Conservation (phyloP, 768 basidiomycete species). For the Trametes cubensis region DNA sequence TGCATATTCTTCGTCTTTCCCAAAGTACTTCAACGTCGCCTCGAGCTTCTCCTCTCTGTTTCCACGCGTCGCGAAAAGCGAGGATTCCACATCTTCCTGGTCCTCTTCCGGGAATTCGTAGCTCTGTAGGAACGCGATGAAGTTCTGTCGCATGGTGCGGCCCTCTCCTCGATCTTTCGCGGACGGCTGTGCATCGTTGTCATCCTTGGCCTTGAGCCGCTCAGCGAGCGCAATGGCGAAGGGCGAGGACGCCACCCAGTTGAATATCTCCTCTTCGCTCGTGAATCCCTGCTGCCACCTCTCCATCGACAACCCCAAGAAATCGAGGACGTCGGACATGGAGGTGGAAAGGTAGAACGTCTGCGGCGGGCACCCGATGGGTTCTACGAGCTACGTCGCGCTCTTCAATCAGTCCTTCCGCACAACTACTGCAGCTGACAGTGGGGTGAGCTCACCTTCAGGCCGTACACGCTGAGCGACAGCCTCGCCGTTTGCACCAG, state of each 20-base stretch:
- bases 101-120: slow-evolving; percentile 3
- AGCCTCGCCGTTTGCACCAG: slow-evolving; percentile 56
- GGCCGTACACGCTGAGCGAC: slow-evolving; percentile 51
- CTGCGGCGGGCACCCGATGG: slow-evolving; percentile 35
- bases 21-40: slow-evolving; percentile 20
- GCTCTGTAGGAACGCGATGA: slow-evolving; percentile 51
- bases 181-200: slow-evolving; percentile 30
- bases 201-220: slow-evolving; percentile 21
- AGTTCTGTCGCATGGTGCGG: slow-evolving; percentile 62
- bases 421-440: too few species aligned
- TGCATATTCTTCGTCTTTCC: slow-evolving; percentile 30
- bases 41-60: slow-evolving; percentile 18
- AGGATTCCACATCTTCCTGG: background rate
- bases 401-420: background rate
- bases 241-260: slow-evolving; percentile 58
- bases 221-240: slow-evolving; percentile 53
- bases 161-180: slow-evolving; percentile 47
- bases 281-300: slow-evolving; percentile 56
- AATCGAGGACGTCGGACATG: slow-evolving; percentile 52
- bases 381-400: slow-evolving; percentile 37
- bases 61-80: background rate
- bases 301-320: slow-evolving; percentile 59
- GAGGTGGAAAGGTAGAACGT: slow-evolving; percentile 54
- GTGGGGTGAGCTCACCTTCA: slow-evolving; percentile 49
- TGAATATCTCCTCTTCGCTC: slow-evolving; percentile 55